Evolutionary conservation across 2,329 filamentous ascomycete genomes (phyloP), one percentile per base, ranked within the genome.

Genomic region (Bipolaris cookei): DNA sequence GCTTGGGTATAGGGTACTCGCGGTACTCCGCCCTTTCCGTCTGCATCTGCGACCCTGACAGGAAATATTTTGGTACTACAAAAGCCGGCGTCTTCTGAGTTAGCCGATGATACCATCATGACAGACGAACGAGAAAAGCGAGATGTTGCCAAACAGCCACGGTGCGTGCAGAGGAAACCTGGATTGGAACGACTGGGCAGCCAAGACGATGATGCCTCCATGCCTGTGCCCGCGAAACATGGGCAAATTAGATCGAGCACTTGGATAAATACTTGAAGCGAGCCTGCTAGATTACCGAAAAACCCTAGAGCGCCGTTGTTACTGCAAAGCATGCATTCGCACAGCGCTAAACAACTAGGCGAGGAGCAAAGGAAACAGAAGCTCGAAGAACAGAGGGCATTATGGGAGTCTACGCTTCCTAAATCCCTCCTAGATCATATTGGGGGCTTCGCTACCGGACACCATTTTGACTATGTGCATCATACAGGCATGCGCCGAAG

Each of bases 351-450:
- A 16, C 23, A 21, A 16, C n/a, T 16, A 25, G 34, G 42, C 41
- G 34, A 45, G n/a, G 54, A 57, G 32, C 46, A 32, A 38, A 51
- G 49, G 23, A 45, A 52, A 21, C 37, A 38, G 14, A 48, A 57
- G 13, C 42, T 65, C 7, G 55, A 58, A 16, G 43, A 59, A 42
- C 66, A 69, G 37, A 56, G 63, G 43, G 58, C 47, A 14, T 34
- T 64, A 14, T 71, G 64, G 64, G 61, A 68, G 46, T 56, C 63
- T 7, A 67, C 59, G 0, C 42, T 72, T 39, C 65, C 70, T n/a
- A 30, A 51, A 14, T 32, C 46, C 39, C 30, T 53, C 11, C 32
- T 52, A 16, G 44, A 54, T 34, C 59, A 56, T 14, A 54, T 56
- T 16, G 57, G 54, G 14, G 62, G 45, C 32, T 52, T 62, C 51